A percentile compares a stretch with the other conserved stretches of the same genome.
Conservation (phyloP, 2,329 filamentous ascomycete species). For the Fusarium stilboides region DNA sequence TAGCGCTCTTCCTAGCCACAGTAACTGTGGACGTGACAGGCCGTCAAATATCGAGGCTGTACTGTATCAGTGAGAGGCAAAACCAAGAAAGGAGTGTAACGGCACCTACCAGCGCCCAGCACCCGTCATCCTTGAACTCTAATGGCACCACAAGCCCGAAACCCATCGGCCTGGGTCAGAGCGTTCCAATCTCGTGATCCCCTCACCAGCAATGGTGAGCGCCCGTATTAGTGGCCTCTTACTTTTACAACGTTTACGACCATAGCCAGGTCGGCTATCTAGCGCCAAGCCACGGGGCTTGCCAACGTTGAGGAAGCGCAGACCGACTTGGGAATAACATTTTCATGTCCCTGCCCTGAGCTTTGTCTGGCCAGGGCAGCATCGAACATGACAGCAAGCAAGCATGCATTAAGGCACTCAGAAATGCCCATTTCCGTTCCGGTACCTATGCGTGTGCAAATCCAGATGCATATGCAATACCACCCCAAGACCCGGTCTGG, state of each 20-base stretch:
- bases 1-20: conserved; percentile 49
- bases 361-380: conserved; percentile 14
- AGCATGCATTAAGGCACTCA: conserved; percentile 14
- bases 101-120: conserved; percentile 35
- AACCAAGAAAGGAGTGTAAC: conserved; percentile 32
- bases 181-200: conserved; percentile 48
- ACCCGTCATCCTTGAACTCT: conserved; percentile 48
- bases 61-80: conserved; percentile 36
- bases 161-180: conserved; percentile 50
- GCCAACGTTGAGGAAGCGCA: conserved; percentile 35
- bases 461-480: conserved; percentile 49
- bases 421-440: conserved; percentile 37
- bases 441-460: conserved; percentile 44
- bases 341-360: conserved; percentile 29
- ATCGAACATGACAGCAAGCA: conserved; percentile 22
- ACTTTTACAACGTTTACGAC: conserved; percentile 47
- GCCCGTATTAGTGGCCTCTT: conserved; percentile 44
- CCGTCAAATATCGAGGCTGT: conserved; percentile 45
- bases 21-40: conserved; percentile 46
- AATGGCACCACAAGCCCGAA: conserved; percentile 46
- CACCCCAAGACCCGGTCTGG: conserved; percentile 46
- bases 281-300: conserved; percentile 39
- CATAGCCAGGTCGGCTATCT: conserved; percentile 30
- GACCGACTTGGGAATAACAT: conserved; percentile 31
- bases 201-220: conserved; percentile 35